Conservation (phyloP, 257 asterid species). For the Plectranthus barbatus region DNA sequence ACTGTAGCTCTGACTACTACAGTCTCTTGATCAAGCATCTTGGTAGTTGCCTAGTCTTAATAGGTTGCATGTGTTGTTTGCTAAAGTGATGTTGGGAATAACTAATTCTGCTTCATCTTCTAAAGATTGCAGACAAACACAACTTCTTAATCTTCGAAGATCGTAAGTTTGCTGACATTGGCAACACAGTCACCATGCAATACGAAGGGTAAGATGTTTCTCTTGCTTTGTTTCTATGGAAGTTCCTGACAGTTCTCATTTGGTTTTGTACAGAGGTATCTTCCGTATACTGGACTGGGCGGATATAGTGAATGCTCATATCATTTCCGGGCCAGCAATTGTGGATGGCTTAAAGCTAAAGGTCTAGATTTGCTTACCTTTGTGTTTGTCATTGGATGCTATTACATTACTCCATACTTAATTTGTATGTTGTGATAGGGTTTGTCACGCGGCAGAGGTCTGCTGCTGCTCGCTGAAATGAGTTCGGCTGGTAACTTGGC, state of each 20-base stretch:
- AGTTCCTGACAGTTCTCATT: slow-evolving; percentile 10
- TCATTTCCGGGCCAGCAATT: slow-evolving; percentile 94
- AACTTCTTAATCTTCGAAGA: slow-evolving; percentile 88
- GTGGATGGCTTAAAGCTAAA: slow-evolving; percentile 90
- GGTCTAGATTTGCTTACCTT: slow-evolving; percentile 31
- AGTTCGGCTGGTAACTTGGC: slow-evolving; percentile 95
- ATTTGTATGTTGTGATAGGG: slow-evolving; percentile 42
- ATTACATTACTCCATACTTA: background rate
- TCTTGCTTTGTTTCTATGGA: slow-evolving; percentile 6
- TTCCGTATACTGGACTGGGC: slow-evolving; percentile 91
- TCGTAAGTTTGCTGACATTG: slow-evolving; percentile 97
- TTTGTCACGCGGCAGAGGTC: slow-evolving; percentile 73
- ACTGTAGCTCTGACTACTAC: background rate
- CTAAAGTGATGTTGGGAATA: background rate
- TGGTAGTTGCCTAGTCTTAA: too few relatives aligned
- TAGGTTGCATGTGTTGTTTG: background rate
- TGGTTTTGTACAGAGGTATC: slow-evolving; percentile 61
- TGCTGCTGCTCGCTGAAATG: slow-evolving; percentile 94
- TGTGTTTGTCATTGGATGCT: slow-evolving; percentile 1
- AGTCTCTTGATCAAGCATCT: background rate
- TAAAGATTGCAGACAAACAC: slow-evolving; percentile 87
- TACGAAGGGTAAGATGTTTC: slow-evolving; percentile 66
- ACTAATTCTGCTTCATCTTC: slow-evolving; percentile 22
- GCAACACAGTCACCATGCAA: slow-evolving; percentile 97
- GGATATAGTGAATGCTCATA: slow-evolving; percentile 91